Base-by-base conservation (phyloP, 2,329 filamentous ascomycete genomes). In the Trichoderma oligosporum region DNA sequence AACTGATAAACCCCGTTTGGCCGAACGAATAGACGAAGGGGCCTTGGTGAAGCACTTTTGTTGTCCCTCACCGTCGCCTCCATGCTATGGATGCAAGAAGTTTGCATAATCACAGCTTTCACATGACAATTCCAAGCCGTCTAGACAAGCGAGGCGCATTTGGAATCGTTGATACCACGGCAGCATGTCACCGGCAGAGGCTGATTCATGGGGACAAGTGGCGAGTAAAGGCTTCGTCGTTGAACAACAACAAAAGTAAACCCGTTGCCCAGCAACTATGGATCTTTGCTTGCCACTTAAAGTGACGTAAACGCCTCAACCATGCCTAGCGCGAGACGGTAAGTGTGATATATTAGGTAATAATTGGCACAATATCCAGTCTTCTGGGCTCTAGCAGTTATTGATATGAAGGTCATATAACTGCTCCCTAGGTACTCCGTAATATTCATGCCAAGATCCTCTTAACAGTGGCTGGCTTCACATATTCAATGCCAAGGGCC, bases 161-260 rank as follows among this genome's bases (percentile, higher is more conserved):
- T 39, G 45, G 51, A 45, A 16, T 27, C 41, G 20, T 35, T 7
- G 18, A 36, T 41, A 25, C 38, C 12, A 18, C 29, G 29, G 18
- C 39, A 16, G 51, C 51, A 54, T 54, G 51, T 54, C 51, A 54
- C 51, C 20, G 41, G 29, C 39, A 16, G 51, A 18, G 31, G 42
- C 42, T 46, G 42, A 25, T 31, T 31, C 22, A 44, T 25, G 27
- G 27, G n/a, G n/a, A n/a, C n/a, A n/a, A 41, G 48, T 33, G 48
- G 36, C 36, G 36, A 38, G 25, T 27, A 39, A 33, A n/a, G n/a
- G 18, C 4, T 16, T 47, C 44, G 18, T 35, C 4, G 36, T 20
- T 36, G 36, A 33, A 53, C 14, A 35, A 44, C 14, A 44, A 25
- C 7, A 53, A 38, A 25, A 9, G n/a, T n/a, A n/a, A n/a, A n/a